Conservation (phyloP, 768 basidiomycete genomes). For the Lepiota brunneoincarnata region DNA sequence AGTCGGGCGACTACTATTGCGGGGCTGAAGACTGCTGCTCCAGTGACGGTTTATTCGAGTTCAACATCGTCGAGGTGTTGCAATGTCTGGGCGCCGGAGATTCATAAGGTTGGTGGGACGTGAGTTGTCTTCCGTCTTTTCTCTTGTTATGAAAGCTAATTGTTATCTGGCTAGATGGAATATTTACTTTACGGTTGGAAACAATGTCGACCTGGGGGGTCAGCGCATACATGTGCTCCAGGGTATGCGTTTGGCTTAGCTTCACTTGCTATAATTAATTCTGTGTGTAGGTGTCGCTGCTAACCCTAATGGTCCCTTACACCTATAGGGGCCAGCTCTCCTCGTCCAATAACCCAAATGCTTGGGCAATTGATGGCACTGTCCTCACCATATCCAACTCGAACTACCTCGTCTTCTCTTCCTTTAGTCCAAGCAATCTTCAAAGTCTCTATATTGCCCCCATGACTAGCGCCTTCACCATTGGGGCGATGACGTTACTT, state of each 20-base stretch:
- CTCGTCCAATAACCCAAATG: conserved; percentile 29
- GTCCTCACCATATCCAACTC: conserved; percentile 22
- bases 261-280: too few species aligned
- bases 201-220: background rate
- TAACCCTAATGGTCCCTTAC: background rate
- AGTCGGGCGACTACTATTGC: conserved; percentile 16
- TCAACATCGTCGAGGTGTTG: conserved; percentile 14
- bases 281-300: background rate
- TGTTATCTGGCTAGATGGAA: conserved; percentile 20
- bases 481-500: conserved; percentile 5
- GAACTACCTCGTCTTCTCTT: conserved; percentile 29
- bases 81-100: conserved; percentile 10
- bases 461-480: background rate
- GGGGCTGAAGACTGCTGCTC: conserved; percentile 14
- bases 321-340: conserved; percentile 16
- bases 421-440: too few species aligned
- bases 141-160: background rate
- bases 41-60: conserved; percentile 14
- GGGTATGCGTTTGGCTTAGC: too few species aligned
- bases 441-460: too few species aligned
- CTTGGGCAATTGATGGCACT: conserved; percentile 33
- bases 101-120: conserved; percentile 24
- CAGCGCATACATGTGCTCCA: too few species aligned
- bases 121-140: conserved; percentile 27
- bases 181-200: background rate